These are phyloP conservation scores for Urostyla sp. DNA, from an alignment of 73 alveolate genomes.

Conservation along the genomic window DNA sequence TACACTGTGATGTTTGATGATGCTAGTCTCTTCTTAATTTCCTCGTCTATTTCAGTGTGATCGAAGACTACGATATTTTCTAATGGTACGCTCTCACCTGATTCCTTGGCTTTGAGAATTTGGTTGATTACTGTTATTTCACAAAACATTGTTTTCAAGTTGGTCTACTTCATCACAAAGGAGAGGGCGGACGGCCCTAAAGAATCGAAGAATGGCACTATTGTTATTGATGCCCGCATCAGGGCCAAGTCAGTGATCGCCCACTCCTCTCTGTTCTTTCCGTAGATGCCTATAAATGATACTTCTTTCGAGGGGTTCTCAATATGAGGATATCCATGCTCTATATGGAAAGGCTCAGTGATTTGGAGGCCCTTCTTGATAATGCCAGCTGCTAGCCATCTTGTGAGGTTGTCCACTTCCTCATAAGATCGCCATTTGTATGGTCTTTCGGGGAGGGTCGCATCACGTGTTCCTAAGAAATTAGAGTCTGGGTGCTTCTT, in stretches of 20 bases:
- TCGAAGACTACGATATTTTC: constrained; percentile 69
- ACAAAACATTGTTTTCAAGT: constrained; percentile 64
- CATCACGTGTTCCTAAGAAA: constrained; percentile 34
- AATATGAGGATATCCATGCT: constrained; percentile 20
- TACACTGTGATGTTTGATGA: constrained; percentile 34
- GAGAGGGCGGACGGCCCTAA: constrained; percentile 66
- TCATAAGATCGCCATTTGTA: constrained; percentile 75
- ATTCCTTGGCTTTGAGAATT: constrained; percentile 45
- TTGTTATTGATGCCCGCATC: constrained; percentile 65
- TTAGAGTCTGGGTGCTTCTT: not conserved
- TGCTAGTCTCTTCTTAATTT: constrained; percentile 20
- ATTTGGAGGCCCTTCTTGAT: not conserved
- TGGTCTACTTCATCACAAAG: constrained; percentile 71
- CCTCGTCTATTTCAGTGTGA: constrained; percentile 48
- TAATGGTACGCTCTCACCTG: constrained; percentile 40
- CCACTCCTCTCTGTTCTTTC: constrained; percentile 94
- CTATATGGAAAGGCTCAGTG: constrained; percentile 30
- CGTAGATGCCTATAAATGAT: constrained; percentile 89
- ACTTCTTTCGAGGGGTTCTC: too few relatives aligned
- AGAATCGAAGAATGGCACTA: constrained; percentile 81
- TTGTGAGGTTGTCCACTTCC: constrained; percentile 47
- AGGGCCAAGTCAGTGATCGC: constrained; percentile 75
- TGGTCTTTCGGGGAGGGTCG: constrained; percentile 28
- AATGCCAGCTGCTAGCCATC: constrained; percentile 51
- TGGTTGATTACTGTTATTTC: constrained; percentile 51